These are phyloP conservation scores for Aurantiochytrium sp. DNA, from an alignment of 108 stramenopile species.

Conservation along the genomic window DNA sequence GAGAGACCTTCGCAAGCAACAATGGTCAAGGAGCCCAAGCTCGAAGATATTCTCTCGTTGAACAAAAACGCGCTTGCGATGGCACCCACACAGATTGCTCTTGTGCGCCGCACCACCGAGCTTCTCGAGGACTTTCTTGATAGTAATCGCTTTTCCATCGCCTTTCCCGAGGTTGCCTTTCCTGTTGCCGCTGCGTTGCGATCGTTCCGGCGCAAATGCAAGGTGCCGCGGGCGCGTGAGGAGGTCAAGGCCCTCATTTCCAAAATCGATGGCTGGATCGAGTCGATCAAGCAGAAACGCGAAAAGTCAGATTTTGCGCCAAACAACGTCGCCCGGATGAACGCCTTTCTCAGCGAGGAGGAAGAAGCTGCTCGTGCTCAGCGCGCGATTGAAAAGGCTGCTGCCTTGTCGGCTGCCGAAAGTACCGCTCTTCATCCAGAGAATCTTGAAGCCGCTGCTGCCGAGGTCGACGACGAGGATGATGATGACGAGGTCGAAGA, in stretches of 20 bases:
- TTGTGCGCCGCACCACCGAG: neutral
- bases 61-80: constrained; percentile 20
- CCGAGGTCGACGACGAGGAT: neutral
- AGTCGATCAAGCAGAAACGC: neutral
- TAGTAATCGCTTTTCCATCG: neutral
- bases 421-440: neutral
- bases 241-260: neutral
- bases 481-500: neutral
- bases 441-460: neutral
- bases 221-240: neutral
- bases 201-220: neutral
- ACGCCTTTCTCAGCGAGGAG: neutral
- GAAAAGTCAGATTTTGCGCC: neutral
- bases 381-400: neutral
- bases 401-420: neutral
- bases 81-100: neutral
- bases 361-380: neutral
- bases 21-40: neutral
- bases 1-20: constrained; percentile 32
- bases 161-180: constrained; percentile 19
- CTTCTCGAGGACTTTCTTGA: neutral
- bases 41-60: neutral
- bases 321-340: neutral
- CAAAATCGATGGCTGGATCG: neutral
- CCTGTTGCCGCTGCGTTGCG: neutral